These are phyloP conservation scores for Rhizoctonia solani DNA, from an alignment of 1,284 basidiomycete species.

Conservation along the genomic window DNA sequence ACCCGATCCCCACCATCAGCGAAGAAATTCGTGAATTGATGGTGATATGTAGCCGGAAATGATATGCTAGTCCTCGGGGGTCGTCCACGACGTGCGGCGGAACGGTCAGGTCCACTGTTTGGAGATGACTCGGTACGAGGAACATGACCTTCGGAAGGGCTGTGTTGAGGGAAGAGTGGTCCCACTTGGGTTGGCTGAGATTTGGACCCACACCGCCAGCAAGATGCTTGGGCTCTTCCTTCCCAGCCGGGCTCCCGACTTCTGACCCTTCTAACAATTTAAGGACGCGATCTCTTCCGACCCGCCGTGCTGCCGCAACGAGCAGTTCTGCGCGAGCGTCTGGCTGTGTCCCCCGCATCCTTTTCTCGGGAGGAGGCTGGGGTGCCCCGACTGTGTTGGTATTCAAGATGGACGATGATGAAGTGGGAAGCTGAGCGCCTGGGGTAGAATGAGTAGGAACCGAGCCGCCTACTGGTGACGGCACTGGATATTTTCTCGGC, in stretches of 20 bases:
- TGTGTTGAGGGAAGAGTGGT: not conserved
- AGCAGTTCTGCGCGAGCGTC: constrained; percentile 32
- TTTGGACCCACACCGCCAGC: not conserved
- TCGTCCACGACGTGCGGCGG: constrained; percentile 13
- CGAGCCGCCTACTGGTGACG: constrained; percentile 1
- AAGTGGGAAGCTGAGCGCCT: constrained; percentile 18
- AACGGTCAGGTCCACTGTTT: not conserved
- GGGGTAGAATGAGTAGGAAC: constrained; percentile 17
- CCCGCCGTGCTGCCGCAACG: constrained; percentile 22
- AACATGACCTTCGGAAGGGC: not conserved
- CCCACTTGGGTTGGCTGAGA: not conserved
- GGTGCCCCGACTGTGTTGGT: not conserved
- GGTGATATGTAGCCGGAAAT: constrained; percentile 9
- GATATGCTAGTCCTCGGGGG: constrained; percentile 18
- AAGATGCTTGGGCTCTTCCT: not conserved
- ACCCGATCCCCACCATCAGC: constrained; percentile 2
- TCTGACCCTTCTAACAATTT: constrained; percentile 14
- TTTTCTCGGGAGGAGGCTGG: constrained; percentile 26
- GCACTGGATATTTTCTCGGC: constrained; percentile 25
- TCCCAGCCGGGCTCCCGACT: not conserved
- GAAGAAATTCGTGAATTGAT: constrained; percentile 25
- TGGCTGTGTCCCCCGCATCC: constrained; percentile 23
- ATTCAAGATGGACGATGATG: constrained; percentile 22
- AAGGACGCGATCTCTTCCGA: constrained; percentile 28
- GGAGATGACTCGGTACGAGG: not conserved